Conservation (phyloP, 768 basidiomycete genomes). For the Leccinum sublutescens region DNA sequence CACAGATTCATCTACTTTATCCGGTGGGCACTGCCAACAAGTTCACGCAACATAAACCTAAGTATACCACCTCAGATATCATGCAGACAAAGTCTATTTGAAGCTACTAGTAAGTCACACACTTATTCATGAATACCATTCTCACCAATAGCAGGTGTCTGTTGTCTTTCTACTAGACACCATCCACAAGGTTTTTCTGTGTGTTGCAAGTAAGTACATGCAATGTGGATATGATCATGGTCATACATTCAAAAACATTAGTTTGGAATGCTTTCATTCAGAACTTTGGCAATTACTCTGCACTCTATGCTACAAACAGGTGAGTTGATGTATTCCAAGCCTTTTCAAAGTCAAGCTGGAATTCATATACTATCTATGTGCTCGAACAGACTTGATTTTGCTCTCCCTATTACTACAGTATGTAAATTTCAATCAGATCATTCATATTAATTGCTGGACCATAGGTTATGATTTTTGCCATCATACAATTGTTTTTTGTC, state of each 20-base stretch:
- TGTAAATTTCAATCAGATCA: no score
- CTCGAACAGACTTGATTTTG: neutral
- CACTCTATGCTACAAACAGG: neutral
- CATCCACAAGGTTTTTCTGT: neutral
- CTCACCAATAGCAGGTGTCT: neutral
- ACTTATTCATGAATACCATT: neutral
- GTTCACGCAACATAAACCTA: neutral
- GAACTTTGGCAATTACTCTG: neutral
- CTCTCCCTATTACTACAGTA: neutral
- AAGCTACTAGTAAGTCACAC: neutral
- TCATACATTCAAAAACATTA: neutral
- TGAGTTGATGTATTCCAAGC: neutral
- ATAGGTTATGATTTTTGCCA: neutral
- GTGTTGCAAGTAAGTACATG: neutral
- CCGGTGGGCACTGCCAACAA: neutral
- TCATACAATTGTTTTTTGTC: neutral
- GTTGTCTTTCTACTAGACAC: neutral
- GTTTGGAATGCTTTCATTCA: neutral
- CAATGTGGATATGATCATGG: neutral
- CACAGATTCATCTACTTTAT: neutral
- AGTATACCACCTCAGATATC: neutral
- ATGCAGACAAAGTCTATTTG: neutral
- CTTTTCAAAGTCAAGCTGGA: neutral
- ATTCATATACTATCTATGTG: neutral
- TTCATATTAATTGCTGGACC: neutral